Percentiles rank a stretch among this genome's conserved stretches.
Evolutionary conservation across 768 basidiomycete genomes (phyloP).

Genomic region (Floccularia luteovirens): DNA sequence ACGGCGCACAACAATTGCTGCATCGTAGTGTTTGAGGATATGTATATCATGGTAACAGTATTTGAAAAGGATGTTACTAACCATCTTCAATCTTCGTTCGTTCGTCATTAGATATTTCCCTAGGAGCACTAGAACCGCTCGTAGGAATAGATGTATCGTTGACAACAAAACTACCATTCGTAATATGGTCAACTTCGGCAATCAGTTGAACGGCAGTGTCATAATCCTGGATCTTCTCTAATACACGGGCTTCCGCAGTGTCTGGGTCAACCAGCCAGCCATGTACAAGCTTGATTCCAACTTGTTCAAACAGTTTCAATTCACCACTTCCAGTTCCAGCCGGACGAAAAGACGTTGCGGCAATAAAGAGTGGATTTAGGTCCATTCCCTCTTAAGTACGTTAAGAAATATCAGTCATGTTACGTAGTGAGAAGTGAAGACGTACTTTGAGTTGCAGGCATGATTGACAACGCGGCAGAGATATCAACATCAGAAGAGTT

Average conservation of each 20-base stretch:
- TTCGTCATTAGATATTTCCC: constrained; percentile 35
- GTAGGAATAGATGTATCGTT: constrained; percentile 17
- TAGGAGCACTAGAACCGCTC: constrained; percentile 13
- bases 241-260: constrained; percentile 46
- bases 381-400: constrained; percentile 72
- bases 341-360: constrained; percentile 60
- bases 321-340: constrained; percentile 57
- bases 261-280: constrained; percentile 83
- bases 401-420: neutral
- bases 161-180: constrained; percentile 51
- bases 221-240: constrained; percentile 55
- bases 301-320: constrained; percentile 79
- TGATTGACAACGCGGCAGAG: constrained; percentile 64
- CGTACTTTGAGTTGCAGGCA: constrained; percentile 75
- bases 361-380: constrained; percentile 79
- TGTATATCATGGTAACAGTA: neutral
- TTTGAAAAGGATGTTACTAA: constrained; percentile 20
- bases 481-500: constrained; percentile 54
- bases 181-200: constrained; percentile 73
- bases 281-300: constrained; percentile 75
- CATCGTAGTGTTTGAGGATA: neutral
- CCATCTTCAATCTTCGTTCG: constrained; percentile 63
- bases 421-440: constrained; percentile 5
- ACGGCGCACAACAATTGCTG: constrained; percentile 59
- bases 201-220: constrained; percentile 69